Conservation (phyloP, 345 rosid genomes). For the Boechera stricta region DNA sequence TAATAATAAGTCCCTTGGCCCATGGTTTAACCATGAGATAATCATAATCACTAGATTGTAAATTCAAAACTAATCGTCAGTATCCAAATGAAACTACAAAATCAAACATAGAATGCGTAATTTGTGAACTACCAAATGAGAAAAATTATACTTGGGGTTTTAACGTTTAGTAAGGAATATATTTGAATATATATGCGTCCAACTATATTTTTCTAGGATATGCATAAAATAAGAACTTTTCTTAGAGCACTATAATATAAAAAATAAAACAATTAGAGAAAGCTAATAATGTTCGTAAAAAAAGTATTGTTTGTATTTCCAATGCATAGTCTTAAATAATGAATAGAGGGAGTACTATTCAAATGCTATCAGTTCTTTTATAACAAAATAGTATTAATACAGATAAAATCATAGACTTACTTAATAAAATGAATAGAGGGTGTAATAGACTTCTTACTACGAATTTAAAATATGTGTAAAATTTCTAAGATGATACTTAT, state of each 20-base stretch:
- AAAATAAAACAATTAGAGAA: no score
- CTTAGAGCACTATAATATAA: background rate
- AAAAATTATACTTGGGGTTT: background rate
- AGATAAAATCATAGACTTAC: no score
- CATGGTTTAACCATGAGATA: conserved; percentile 31
- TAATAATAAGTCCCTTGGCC: conserved; percentile 27
- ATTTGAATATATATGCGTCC: background rate
- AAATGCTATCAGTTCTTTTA: no score
- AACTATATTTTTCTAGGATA: background rate
- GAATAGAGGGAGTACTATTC: no score
- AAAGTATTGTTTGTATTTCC: no score
- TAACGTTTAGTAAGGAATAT: background rate
- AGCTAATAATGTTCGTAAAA: no score
- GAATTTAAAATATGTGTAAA: no score
- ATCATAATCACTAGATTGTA: conserved; percentile 23
- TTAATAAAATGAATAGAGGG: no score
- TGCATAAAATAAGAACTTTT: background rate
- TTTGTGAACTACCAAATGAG: conserved; percentile 23
- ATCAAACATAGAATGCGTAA: conserved; percentile 1
- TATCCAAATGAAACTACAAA: conserved; percentile 1
- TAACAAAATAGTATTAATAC: no score
- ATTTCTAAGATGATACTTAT: no score
- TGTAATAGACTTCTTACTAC: no score
- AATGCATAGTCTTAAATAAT: no score
- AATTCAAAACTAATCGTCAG: conserved; percentile 8